Conservation (phyloP, 1,139 yeast genomes). For the Suhomyces atakaporum region DNA sequence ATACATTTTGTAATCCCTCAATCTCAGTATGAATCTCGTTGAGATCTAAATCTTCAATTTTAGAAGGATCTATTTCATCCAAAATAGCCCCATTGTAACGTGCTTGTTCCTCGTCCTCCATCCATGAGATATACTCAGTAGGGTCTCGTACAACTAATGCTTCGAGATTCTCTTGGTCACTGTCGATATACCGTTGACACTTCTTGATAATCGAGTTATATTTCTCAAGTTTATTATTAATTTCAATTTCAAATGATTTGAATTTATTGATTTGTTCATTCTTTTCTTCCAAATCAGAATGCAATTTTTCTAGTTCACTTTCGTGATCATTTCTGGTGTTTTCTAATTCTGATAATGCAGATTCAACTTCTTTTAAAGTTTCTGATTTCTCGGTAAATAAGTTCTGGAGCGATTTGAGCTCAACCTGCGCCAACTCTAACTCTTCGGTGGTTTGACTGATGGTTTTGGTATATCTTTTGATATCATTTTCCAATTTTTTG, state of each 20-base stretch:
- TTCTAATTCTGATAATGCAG: conserved; percentile 26
- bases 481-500: conserved; percentile 68
- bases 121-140: conserved; percentile 51
- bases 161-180: conserved; percentile 40
- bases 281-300: conserved; percentile 51
- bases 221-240: conserved; percentile 66
- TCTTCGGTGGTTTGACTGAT: conserved; percentile 47
- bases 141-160: conserved; percentile 55
- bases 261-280: conserved; percentile 58
- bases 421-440: conserved; percentile 31
- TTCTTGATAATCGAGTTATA: conserved; percentile 46
- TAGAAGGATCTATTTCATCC: conserved; percentile 51
- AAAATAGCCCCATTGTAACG: conserved; percentile 40
- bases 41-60: conserved; percentile 52
- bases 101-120: conserved; percentile 38
- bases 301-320: conserved; percentile 38
- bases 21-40: conserved; percentile 55
- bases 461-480: conserved; percentile 53
- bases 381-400: conserved; percentile 37
- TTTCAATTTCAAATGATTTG: conserved; percentile 69
- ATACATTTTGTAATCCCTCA: conserved; percentile 54
- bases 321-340: conserved; percentile 36
- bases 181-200: conserved; percentile 39
- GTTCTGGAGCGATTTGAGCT: conserved; percentile 28
- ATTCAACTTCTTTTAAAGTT: conserved; percentile 37